Conservation (phyloP, 2,329 filamentous ascomycete species). For the Dothidotthia symphoricarpi region DNA sequence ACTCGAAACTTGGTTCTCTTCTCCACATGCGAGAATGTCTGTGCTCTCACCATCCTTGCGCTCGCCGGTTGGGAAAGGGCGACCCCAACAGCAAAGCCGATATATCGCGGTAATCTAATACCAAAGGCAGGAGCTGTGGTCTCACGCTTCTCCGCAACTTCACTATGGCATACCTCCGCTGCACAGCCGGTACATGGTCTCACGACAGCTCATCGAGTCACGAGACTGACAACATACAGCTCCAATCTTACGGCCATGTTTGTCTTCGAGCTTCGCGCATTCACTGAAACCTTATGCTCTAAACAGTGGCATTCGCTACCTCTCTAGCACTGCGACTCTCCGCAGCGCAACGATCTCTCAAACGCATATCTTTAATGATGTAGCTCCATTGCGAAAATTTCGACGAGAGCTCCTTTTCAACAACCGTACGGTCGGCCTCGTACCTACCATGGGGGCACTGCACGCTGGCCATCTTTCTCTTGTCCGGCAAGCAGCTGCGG, state of each 20-base stretch:
- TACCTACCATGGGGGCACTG: slow-evolving; percentile 98
- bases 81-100: slow-evolving; percentile 6
- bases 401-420: slow-evolving; percentile 64
- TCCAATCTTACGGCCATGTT: slow-evolving; percentile 3
- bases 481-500: slow-evolving; percentile 76
- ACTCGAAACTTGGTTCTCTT: no score
- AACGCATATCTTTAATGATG: slow-evolving; percentile 73
- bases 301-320: slow-evolving; percentile 15
- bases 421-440: slow-evolving; percentile 75
- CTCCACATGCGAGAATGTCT: slow-evolving; percentile 17
- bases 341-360: slow-evolving; percentile 18
- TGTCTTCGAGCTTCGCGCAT: slow-evolving; percentile 4
- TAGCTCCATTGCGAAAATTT: slow-evolving; percentile 68
- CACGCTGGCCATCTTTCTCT: slow-evolving; percentile 87
- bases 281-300: background rate
- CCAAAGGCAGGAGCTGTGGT: slow-evolving; percentile 9
- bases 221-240: slow-evolving; percentile 16
- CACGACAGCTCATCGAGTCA: slow-evolving; percentile 10
- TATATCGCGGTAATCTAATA: slow-evolving; percentile 4
- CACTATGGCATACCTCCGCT: slow-evolving; percentile 26
- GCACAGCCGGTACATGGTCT: slow-evolving; percentile 16
- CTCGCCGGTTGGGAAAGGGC: slow-evolving; percentile 6
- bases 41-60: slow-evolving; percentile 13
- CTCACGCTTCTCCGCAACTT: slow-evolving; percentile 21
- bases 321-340: slow-evolving; percentile 20